Evolutionary conservation across 331 rosid genomes (phyloP).

Genomic region (Cydonia oblonga): DNA sequence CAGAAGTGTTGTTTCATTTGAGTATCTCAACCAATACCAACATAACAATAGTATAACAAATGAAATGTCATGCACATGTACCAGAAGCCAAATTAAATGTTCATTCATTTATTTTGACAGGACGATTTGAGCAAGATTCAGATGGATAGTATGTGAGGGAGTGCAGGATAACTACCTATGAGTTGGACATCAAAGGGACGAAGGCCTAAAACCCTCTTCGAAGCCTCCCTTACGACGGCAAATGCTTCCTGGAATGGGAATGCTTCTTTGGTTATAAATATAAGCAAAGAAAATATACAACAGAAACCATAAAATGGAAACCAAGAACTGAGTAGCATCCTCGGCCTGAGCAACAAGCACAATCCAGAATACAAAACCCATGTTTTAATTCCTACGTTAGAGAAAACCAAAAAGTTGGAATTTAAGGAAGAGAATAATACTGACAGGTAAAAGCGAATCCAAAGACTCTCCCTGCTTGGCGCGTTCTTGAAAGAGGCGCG

Average conservation of each 20-base stretch:
- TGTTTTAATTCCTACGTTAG: neutral
- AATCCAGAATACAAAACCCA: neutral
- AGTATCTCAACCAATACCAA: neutral
- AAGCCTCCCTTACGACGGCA: conserved; percentile 92
- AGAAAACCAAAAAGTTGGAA: neutral
- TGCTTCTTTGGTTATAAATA: neutral
- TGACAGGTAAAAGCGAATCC: conserved; percentile 77
- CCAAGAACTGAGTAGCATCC: neutral
- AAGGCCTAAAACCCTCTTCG: conserved; percentile 81
- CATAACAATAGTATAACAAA: neutral
- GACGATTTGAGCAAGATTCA: neutral
- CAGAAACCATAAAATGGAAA: neutral
- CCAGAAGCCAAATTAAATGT: neutral
- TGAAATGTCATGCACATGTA: neutral
- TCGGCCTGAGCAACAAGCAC: neutral
- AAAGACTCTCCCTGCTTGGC: conserved; percentile 61
- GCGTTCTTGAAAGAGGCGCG: conserved; percentile 45
- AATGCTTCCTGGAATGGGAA: conserved; percentile 65
- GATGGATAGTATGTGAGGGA: neutral
- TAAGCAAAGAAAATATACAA: neutral
- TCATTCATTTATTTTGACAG: neutral
- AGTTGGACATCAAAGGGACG: conserved; percentile 96
- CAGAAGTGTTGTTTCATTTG: neutral
- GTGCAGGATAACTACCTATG: conserved; percentile 35
- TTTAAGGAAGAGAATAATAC: neutral